Evolutionary conservation across 2,329 filamentous ascomycete genomes (phyloP), one percentile per base, ranked within the genome.

Genomic region (Colletotrichum sublineola): DNA sequence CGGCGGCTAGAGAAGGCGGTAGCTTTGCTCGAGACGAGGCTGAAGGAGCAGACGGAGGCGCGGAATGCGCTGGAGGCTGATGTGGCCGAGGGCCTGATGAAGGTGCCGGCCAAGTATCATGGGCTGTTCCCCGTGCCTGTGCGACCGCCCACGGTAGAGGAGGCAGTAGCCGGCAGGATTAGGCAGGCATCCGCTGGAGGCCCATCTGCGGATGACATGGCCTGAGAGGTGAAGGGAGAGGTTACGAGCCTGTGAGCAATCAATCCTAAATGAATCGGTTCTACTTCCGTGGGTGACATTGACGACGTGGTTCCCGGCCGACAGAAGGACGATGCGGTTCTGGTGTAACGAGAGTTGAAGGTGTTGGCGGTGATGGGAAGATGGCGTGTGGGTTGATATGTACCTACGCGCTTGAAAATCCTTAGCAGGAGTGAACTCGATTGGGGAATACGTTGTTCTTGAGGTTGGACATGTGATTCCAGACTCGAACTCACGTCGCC

Each of bases 391-490:
- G 44, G 50, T 57, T 62, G 64, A 71, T 71, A 48, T 48, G 44
- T 48, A n/a, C 2, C 24, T 24, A 1, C 15, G 20, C 46, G 46
- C 46, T 29, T 24, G 33, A n/a, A 15, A 12, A 24, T 50, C n/a
- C 12, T 33, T 67, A 18, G 42, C 29, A 29, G 20, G 36, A 14
- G 29, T 64, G 36, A 60, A 42, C 31, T 24, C 40, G 36, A 15
- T n/a, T 57, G 33, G 52, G 52, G 11, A 29, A 38, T 31, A 38
- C 46, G n/a, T 63, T 63, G 57, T 33, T 24, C n/a, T 31, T 62
- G 31, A 58, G 15, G 50, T 63, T 42, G 33, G 56, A 71, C 68
- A 68, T 68, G 68, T 71, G 68, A 71, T 71, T 46, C 44, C 50
- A 36, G 31, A 52, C 50, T 52, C 44, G 18, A 11, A n/a, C 44